These are phyloP conservation scores for Lycium ferocissimum DNA, from an alignment of 257 asterid genomes.

Conservation along the genomic window DNA sequence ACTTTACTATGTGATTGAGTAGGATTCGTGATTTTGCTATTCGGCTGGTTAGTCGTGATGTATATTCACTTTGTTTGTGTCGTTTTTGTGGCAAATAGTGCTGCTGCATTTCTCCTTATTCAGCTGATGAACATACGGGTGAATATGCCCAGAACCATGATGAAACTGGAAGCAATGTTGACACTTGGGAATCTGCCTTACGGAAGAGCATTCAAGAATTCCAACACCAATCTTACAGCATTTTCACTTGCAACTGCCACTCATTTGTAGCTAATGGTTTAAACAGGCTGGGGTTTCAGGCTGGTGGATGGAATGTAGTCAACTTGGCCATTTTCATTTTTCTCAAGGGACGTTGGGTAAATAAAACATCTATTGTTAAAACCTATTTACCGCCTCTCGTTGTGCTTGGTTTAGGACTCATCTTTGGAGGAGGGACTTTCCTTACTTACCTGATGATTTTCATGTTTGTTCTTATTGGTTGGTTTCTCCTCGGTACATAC, in stretches of 20 bases:
- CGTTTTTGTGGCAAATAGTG: constrained; percentile 53
- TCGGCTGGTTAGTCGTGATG: constrained; percentile 21
- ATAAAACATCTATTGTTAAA: constrained; percentile 56
- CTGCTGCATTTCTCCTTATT: constrained; percentile 57
- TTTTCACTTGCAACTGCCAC: constrained; percentile 96
- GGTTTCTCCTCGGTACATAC: constrained; percentile 85
- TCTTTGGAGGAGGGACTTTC: constrained; percentile 70
- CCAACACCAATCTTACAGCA: constrained; percentile 88
- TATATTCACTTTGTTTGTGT: constrained; percentile 14
- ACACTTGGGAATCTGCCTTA: constrained; percentile 77
- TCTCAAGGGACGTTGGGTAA: constrained; percentile 72
- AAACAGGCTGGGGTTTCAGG: constrained; percentile 77
- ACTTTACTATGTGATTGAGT: constrained; percentile 8
- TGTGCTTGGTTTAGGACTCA: constrained; percentile 61
- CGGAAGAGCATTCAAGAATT: constrained; percentile 81
- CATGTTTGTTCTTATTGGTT: constrained; percentile 65
- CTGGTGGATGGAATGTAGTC: constrained; percentile 90
- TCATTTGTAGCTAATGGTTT: constrained; percentile 89
- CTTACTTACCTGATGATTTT: constrained; percentile 60
- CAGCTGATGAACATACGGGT: constrained; percentile 41
- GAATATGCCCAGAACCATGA: constrained; percentile 42
- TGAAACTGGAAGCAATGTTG: constrained; percentile 45
- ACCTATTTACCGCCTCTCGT: constrained; percentile 69
- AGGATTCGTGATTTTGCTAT: constrained; percentile 14
- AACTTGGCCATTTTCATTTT: constrained; percentile 74